Percentiles rank a stretch among this genome's conserved stretches.
phyloP scores from a whole-genome alignment of 139 green algal species.

The Tetradesmus obliquus region DNA sequence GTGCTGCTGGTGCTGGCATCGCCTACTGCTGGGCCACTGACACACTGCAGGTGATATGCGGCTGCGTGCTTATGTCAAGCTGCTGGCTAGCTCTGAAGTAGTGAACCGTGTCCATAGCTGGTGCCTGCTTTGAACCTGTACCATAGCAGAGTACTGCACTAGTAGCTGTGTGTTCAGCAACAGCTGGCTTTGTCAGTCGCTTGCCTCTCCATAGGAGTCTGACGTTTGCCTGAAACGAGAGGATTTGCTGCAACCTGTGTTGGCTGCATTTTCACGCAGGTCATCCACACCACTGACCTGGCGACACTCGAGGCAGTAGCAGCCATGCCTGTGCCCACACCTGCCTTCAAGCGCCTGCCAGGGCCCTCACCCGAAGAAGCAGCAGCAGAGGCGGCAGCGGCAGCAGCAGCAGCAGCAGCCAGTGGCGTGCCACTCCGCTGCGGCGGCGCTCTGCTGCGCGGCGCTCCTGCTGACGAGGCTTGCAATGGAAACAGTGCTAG shows the following conservation, averaged over 20 bases:
- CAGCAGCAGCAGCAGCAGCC: conserved; percentile 1
- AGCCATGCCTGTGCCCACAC: not conserved
- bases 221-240: too few species aligned
- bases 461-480: not conserved
- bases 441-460: not conserved
- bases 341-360: not conserved
- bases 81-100: not conserved
- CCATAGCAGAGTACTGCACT: too few species aligned
- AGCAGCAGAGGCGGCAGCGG: not conserved
- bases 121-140: too few species aligned
- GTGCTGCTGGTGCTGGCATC: conserved; percentile 35
- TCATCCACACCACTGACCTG: conserved; percentile 36
- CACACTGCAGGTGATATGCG: conserved; percentile 30
- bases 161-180: too few species aligned
- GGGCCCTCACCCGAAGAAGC: not conserved
- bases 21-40: conserved; percentile 22
- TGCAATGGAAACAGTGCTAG: not conserved
- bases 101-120: too few species aligned
- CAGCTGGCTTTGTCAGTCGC: too few species aligned
- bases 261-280: not conserved
- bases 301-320: not conserved
- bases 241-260: too few species aligned
- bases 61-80: not conserved
- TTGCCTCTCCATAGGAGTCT: too few species aligned
- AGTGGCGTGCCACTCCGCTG: not conserved